Evolutionary conservation across 495 filamentous ascomycete species (phyloP).

Genomic region (Alectoria sarmentosa): DNA sequence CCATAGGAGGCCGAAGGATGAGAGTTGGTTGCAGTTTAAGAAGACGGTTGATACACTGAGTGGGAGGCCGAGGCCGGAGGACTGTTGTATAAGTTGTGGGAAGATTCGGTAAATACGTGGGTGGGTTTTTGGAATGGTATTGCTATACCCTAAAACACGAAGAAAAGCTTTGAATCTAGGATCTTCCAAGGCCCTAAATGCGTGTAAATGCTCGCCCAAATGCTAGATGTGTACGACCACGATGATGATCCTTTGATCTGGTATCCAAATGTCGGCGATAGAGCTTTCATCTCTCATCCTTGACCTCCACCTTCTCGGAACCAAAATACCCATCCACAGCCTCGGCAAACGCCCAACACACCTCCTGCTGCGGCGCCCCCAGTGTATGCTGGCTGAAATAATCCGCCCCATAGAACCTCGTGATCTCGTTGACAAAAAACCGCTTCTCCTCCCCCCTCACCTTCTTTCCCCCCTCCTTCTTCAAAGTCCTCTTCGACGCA

Average conservation of each 20-base stretch:
- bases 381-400: not conserved
- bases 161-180: too few species aligned
- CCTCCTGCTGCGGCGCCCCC: not conserved
- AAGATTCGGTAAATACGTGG: slow-evolving; percentile 8
- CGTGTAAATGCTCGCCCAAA: too few species aligned
- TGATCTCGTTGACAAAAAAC: not conserved
- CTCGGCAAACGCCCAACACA: slow-evolving; percentile 4
- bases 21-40: slow-evolving; percentile 81
- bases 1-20: slow-evolving; percentile 72
- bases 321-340: slow-evolving; percentile 2
- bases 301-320: not conserved
- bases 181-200: too few species aligned
- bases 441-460: not conserved
- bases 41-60: slow-evolving; percentile 77
- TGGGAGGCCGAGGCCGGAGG: slow-evolving; percentile 48
- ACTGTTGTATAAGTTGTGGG: slow-evolving; percentile 26
- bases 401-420: not conserved
- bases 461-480: not conserved
- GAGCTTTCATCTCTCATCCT: too few species aligned
- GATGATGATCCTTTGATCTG: not conserved
- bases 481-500: not conserved
- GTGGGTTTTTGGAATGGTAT: not conserved
- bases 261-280: too few species aligned
- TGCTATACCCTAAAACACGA: not conserved
- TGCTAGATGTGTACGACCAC: not conserved